Evolutionary conservation across 2,329 filamentous ascomycete genomes (phyloP).

Genomic region (Trichophyton benhamiae): DNA sequence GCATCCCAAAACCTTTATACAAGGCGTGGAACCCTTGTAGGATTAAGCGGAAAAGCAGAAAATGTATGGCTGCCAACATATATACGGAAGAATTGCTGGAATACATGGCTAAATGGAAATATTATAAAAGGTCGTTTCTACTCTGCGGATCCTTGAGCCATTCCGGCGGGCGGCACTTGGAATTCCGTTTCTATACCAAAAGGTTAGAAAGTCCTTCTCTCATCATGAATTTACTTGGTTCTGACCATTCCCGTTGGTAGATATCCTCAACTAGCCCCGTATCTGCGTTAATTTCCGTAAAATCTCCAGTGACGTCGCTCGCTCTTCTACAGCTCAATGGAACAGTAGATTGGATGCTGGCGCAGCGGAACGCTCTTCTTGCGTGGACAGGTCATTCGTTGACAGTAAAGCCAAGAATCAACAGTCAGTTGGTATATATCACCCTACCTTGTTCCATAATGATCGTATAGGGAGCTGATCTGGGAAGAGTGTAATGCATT

Average conservation of each 20-base stretch:
- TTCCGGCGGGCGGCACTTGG: conserved; percentile 66
- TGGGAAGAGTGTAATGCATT: conserved; percentile 58
- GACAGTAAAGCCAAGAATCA: conserved; percentile 60
- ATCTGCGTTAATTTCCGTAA: conserved; percentile 77
- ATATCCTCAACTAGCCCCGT: conserved; percentile 78
- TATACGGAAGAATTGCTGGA: neutral
- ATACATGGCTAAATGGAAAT: neutral
- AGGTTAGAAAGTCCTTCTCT: conserved; percentile 23
- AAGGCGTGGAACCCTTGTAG: conserved; percentile 78
- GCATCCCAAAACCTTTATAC: conserved; percentile 91
- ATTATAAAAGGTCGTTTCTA: conserved; percentile 60
- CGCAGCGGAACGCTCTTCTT: conserved; percentile 75
- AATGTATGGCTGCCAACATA: conserved; percentile 47
- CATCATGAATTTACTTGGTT: neutral
- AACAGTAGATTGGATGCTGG: conserved; percentile 86
- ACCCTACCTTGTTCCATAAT: neutral
- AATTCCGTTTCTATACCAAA: conserved; percentile 90
- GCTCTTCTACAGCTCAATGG: conserved; percentile 82
- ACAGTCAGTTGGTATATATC: conserved; percentile 49
- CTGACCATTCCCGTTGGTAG: conserved; percentile 25
- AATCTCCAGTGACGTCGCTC: conserved; percentile 75
- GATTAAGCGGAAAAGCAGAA: conserved; percentile 76
- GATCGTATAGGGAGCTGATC: conserved; percentile 25
- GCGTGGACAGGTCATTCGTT: conserved; percentile 93
- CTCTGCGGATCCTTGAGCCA: conserved; percentile 74